Evolutionary conservation across 108 stramenopile species (phyloP).

Genomic region (Cyclotella kingstonii): DNA sequence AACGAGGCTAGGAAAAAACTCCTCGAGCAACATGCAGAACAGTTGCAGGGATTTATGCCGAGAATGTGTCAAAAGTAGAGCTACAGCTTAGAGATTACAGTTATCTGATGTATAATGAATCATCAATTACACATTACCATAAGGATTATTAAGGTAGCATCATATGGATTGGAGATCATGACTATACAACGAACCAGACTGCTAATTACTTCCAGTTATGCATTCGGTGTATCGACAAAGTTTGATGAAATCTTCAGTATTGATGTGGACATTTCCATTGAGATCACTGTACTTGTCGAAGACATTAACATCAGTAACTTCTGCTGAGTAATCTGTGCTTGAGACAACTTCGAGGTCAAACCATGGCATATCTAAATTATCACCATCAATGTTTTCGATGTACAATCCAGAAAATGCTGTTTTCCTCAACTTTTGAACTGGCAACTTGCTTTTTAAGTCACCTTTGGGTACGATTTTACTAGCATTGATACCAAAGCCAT

Average conservation of each 20-base stretch:
- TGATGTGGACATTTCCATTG: constrained; percentile 9
- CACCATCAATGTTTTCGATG: background rate
- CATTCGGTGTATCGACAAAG: constrained; percentile 13
- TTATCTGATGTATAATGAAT: too few species aligned
- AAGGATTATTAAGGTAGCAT: too few species aligned
- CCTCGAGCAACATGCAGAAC: constrained; percentile 51
- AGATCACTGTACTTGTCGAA: constrained; percentile 25
- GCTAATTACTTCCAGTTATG: too few species aligned
- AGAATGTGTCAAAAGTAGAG: background rate
- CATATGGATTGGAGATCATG: too few species aligned
- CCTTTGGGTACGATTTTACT: background rate
- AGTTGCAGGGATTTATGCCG: constrained; percentile 57
- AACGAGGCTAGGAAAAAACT: constrained; percentile 52
- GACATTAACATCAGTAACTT: constrained; percentile 12
- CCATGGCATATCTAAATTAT: constrained; percentile 10
- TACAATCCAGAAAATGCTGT: background rate
- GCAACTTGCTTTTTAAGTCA: constrained; percentile 5
- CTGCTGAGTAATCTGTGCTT: constrained; percentile 14
- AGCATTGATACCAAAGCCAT: constrained; percentile 12
- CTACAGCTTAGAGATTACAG: too few species aligned
- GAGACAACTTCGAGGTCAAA: constrained; percentile 16
- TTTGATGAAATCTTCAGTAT: constrained; percentile 13
- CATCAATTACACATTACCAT: too few species aligned
- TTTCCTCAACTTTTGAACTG: constrained; percentile 21
- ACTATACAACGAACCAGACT: too few species aligned